Conservation (phyloP, 148 eudicot species). For the Simmondsia chinensis region DNA sequence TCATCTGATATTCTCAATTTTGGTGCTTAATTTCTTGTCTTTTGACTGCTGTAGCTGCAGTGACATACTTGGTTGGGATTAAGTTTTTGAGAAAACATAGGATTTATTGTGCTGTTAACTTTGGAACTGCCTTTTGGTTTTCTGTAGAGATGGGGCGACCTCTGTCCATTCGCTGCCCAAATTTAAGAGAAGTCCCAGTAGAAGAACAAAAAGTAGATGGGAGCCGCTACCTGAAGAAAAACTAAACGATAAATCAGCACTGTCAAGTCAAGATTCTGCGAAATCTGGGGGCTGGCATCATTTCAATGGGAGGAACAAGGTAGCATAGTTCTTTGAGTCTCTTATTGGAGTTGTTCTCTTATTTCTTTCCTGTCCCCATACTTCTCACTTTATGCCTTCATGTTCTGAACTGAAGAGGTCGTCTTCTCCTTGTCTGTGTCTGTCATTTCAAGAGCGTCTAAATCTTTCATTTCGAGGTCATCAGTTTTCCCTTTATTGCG, state of each 20-base stretch:
- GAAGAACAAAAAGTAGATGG: constrained; percentile 96
- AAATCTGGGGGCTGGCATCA: constrained; percentile 53
- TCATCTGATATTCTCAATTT: too few species aligned
- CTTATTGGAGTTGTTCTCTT: constrained; percentile 1
- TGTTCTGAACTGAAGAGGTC: too few species aligned
- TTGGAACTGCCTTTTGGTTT: constrained; percentile 12
- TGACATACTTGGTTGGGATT: neutral
- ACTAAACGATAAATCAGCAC: constrained; percentile 30
- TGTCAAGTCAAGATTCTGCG: constrained; percentile 33
- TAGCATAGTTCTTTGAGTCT: constrained; percentile 10
- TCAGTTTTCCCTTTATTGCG: too few species aligned
- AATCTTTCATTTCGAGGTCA: too few species aligned
- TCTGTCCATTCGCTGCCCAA: constrained; percentile 33
- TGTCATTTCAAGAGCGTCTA: too few species aligned
- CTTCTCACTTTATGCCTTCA: too few species aligned
- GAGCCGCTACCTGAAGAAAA: constrained; percentile 84
- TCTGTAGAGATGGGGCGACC: constrained; percentile 35
- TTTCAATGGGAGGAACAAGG: constrained; percentile 58
- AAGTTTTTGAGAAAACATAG: neutral
- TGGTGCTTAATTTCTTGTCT: too few species aligned
- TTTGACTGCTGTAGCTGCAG: too few species aligned
- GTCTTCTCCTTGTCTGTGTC: too few species aligned
- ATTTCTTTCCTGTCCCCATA: neutral
- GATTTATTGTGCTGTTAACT: neutral
- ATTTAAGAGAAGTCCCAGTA: constrained; percentile 70